Evolutionary conservation across 306 rosid species (phyloP), one percentile per base, ranked within the genome.

Genomic region (Coriaria nepalensis): DNA sequence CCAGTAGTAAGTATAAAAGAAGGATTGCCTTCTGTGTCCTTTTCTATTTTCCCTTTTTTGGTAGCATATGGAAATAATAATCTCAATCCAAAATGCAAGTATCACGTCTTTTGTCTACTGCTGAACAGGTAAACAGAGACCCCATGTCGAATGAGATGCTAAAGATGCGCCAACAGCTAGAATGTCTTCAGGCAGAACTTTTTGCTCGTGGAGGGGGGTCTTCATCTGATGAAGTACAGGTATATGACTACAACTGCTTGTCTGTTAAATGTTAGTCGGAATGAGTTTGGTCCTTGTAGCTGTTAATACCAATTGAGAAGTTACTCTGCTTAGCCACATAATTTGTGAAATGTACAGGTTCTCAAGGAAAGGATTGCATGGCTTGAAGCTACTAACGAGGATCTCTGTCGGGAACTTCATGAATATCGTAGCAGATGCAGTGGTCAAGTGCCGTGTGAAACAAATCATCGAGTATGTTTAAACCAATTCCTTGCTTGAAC

Each of bases 351-450:
- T 62, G 8, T 45, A 62, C 64, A 92, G 99, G 85, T 74, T 63
- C 94, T 92, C 46, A 92, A 86, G 87, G 99, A 92, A 78, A 80
- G 94, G 63, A 80, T 92, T 73, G 47, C 87, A 62, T 82, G 93
- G 82, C 99, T 92, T 64, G 99, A 92, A 80, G 93, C 96, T 65
- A 78, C 96, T 65, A 92, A 92, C 72, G 96, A 80, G 70, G 93
- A 92, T 68, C 96, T 92, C 60, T 82, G 94, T 67, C 78, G 83
- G n/a, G 96, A 92, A 73, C 96, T 92, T 78, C 99, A 80, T 43
- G 93, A 82, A 63, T 70, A 68, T 64, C 93, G 94, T 40, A 92
- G 86, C 51, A 80, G 78, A 86, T 79, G 81, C 73, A 63, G 77
- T 44, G 55, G 32, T 50, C 72, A 51, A 48, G 88, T 75, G 54